Percentiles rank a stretch among this genome's conserved stretches.
Conservation (phyloP, 2,329 filamentous ascomycete species). For the Cladophialophora chaetospira region DNA sequence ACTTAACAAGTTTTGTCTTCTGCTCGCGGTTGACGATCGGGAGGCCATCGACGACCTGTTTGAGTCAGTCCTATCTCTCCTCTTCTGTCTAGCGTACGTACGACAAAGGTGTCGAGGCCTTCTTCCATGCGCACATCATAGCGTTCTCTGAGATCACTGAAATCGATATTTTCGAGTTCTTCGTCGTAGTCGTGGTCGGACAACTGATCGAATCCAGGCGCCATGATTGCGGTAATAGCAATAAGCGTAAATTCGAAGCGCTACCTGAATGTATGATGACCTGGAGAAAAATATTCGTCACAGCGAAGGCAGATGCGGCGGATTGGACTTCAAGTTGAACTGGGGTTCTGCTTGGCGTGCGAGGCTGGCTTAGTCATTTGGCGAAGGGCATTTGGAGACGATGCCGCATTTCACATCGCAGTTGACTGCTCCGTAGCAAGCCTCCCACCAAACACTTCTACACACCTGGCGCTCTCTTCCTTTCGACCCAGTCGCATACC, state of each 20-base stretch:
- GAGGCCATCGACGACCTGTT: conserved; percentile 80
- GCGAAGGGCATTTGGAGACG: background rate
- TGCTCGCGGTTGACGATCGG: conserved; percentile 86
- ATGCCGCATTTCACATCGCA: conserved; percentile 12
- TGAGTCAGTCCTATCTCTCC: conserved; percentile 4
- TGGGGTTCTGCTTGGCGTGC: background rate
- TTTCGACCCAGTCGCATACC: background rate
- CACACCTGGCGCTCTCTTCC: background rate
- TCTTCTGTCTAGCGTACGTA: conserved; percentile 10
- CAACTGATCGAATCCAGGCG: conserved; percentile 88
- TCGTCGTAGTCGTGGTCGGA: conserved; percentile 88
- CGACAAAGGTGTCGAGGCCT: conserved; percentile 90
- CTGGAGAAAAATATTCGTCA: background rate
- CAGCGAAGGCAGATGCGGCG: background rate
- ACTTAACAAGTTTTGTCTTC: conserved; percentile 93
- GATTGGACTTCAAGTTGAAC: background rate
- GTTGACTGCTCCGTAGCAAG: background rate
- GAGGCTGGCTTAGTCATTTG: conserved; percentile 4
- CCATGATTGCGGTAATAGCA: conserved; percentile 65
- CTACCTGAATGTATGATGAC: background rate
- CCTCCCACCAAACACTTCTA: background rate
- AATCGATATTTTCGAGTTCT: conserved; percentile 92
- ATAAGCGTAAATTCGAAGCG: too few species aligned
- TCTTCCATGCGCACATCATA: conserved; percentile 96
- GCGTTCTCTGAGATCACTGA: conserved; percentile 87